Evolutionary conservation across 805 yeast genomes (phyloP).

Genomic region (Aciculoconidium aculeatum): DNA sequence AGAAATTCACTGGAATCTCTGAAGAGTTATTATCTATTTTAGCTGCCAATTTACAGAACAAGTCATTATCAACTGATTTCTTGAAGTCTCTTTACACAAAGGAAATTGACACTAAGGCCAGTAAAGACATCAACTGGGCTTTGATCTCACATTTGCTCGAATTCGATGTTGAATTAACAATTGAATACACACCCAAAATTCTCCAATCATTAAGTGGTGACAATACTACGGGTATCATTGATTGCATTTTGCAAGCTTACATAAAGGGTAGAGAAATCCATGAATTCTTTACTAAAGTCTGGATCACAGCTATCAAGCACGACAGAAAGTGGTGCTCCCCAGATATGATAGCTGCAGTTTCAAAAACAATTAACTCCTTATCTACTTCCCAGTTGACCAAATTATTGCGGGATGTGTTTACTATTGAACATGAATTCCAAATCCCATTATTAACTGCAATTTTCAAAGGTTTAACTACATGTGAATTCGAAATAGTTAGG

Average conservation of each 20-base stretch:
- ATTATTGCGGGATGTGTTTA: constrained; percentile 6
- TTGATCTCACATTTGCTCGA: constrained; percentile 44
- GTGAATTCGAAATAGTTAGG: constrained; percentile 10
- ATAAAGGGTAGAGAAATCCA: constrained; percentile 53
- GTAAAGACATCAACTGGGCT: constrained; percentile 31
- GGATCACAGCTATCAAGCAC: constrained; percentile 28
- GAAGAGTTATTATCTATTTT: constrained; percentile 42
- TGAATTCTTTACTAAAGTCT: constrained; percentile 39
- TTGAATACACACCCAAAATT: constrained; percentile 33
- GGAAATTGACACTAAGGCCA: constrained; percentile 15
- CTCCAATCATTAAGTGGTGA: constrained; percentile 11
- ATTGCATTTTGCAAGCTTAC: constrained; percentile 41
- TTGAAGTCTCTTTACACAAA: constrained; percentile 34
- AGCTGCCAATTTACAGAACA: constrained; percentile 37
- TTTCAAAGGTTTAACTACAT: constrained; percentile 37
- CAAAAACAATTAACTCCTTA: constrained; percentile 37
- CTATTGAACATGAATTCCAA: constrained; percentile 3
- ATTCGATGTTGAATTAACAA: constrained; percentile 56
- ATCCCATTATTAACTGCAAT: constrained; percentile 15
- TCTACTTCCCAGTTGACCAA: constrained; percentile 41
- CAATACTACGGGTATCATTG: constrained; percentile 12
- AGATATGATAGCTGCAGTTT: constrained; percentile 29
- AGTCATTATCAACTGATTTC: constrained; percentile 49
- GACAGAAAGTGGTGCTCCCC: constrained; percentile 18
- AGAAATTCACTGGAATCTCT: constrained; percentile 32